phyloP scores from a whole-genome alignment of 805 yeast species.

The Hanseniaspora valbyensis region DNA sequence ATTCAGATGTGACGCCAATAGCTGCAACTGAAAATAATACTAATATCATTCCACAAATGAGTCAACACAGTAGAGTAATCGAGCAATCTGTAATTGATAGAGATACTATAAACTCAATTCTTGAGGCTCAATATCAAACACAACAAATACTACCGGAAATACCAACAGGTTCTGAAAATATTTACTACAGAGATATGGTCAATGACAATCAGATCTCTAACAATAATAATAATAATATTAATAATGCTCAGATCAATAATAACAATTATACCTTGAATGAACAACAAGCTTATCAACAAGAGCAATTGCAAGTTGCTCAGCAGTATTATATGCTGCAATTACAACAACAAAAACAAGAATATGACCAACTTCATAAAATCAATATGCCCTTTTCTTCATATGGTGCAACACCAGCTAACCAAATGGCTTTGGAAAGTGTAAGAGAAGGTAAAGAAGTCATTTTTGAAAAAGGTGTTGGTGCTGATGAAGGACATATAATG shows the following conservation, averaged over 20 bases:
- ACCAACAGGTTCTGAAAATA: no score
- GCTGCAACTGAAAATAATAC: no score
- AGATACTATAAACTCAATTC: no score
- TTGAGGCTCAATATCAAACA: no score
- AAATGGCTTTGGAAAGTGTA: slow-evolving; percentile 13
- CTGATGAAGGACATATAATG: slow-evolving; percentile 10
- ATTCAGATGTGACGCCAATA: no score
- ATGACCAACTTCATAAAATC: not conserved
- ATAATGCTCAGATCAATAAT: not conserved
- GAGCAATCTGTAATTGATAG: no score
- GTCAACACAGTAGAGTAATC: no score
- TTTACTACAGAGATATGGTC: no score
- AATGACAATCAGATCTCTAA: no score
- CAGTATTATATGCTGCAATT: slow-evolving; percentile 11
- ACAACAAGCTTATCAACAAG: not conserved
- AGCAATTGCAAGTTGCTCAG: slow-evolving; percentile 7
- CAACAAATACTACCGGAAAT: no score
- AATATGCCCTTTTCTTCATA: not conserved
- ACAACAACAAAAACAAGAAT: slow-evolving; percentile 6
- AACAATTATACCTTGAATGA: no score
- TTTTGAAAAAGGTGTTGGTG: slow-evolving; percentile 6
- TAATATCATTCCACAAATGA: not conserved
- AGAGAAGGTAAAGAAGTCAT: slow-evolving; percentile 8
- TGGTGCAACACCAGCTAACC: not conserved
- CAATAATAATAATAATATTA: not conserved